Evolutionary conservation across 2,329 filamentous ascomycete genomes (phyloP).

Genomic region (Talaromyces islandicus): DNA sequence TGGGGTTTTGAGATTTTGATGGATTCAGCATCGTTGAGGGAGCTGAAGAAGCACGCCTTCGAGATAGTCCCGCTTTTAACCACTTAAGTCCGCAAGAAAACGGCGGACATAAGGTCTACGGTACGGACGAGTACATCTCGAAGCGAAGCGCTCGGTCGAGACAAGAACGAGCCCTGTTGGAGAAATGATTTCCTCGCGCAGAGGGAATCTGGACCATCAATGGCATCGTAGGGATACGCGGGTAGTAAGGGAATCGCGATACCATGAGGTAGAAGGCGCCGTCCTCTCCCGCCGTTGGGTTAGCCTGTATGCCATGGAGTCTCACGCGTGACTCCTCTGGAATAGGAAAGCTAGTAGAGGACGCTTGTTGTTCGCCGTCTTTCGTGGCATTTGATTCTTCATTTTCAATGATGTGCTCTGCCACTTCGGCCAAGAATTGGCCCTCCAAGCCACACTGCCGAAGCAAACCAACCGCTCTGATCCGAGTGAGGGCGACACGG

Average conservation of each 20-base stretch:
- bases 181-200: background rate
- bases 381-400: background rate
- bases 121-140: background rate
- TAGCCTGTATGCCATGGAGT: background rate
- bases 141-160: slow-evolving; percentile 3
- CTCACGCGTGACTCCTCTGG: slow-evolving; percentile 2
- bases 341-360: background rate
- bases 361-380: background rate
- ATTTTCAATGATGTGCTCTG: background rate
- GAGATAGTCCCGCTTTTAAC: background rate
- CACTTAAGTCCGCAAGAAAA: background rate
- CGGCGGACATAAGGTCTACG: background rate
- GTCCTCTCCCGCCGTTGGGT: background rate
- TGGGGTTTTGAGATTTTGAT: background rate
- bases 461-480: slow-evolving; percentile 1
- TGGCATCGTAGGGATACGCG: background rate
- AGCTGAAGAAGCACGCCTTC: background rate
- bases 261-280: slow-evolving; percentile 1
- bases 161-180: background rate
- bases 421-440: slow-evolving; percentile 1
- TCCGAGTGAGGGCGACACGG: slow-evolving; percentile 1
- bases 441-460: slow-evolving; percentile 1
- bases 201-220: background rate
- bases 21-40: background rate
- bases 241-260: slow-evolving; percentile 3